Percentiles rank a stretch among this genome's conserved stretches.
Evolutionary conservation across 352 stramenopile species (phyloP).

Genomic region (Pythium brachiatum): DNA sequence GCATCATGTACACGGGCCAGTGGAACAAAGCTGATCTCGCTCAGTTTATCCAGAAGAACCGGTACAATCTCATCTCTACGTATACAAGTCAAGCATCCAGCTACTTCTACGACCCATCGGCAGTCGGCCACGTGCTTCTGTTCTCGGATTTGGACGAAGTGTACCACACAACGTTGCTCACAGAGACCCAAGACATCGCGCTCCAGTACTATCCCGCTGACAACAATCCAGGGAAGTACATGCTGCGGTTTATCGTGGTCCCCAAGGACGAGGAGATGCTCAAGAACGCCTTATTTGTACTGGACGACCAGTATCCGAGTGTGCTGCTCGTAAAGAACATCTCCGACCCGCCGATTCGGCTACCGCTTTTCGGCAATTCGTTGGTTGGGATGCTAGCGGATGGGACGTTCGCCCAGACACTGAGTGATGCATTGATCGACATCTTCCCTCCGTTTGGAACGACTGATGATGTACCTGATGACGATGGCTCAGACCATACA

Average conservation of each 20-base stretch:
- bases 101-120: slow-evolving; percentile 33
- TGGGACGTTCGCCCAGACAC: neutral
- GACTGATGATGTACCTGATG: neutral
- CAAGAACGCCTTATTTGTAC: slow-evolving; percentile 30
- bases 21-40: slow-evolving; percentile 31
- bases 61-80: slow-evolving; percentile 33
- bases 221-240: slow-evolving; percentile 1
- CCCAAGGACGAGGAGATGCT: slow-evolving; percentile 23
- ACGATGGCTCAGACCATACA: too few relatives aligned
- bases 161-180: slow-evolving; percentile 22
- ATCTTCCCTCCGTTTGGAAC: slow-evolving; percentile 13
- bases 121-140: slow-evolving; percentile 34
- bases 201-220: slow-evolving; percentile 17
- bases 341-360: slow-evolving; percentile 11
- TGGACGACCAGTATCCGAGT: slow-evolving; percentile 24
- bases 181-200: slow-evolving; percentile 17
- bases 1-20: slow-evolving; percentile 13
- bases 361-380: slow-evolving; percentile 9
- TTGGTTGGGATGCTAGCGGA: slow-evolving; percentile 14
- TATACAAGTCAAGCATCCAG: slow-evolving; percentile 23
- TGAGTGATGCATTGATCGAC: neutral
- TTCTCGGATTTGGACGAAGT: slow-evolving; percentile 26
- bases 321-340: slow-evolving; percentile 31
- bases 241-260: slow-evolving; percentile 37
- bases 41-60: slow-evolving; percentile 32